These are phyloP conservation scores for Agastache rugosa DNA, from an alignment of 257 asterid genomes.

Conservation along the genomic window DNA sequence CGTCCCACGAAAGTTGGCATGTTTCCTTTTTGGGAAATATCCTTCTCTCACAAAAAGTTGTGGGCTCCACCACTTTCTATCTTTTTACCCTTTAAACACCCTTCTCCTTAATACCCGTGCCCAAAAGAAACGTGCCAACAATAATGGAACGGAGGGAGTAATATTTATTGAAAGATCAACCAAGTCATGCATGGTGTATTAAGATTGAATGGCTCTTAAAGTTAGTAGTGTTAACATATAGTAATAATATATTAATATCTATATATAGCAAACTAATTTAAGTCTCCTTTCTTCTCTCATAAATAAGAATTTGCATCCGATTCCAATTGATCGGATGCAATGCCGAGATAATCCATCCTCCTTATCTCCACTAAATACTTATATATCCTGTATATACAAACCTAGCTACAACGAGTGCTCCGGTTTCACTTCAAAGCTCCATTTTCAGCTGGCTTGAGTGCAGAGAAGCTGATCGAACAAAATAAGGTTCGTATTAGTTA, in stretches of 20 bases:
- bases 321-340: constrained; percentile 32
- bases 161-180: not conserved
- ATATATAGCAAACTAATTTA: constrained; percentile 34
- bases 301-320: constrained; percentile 39
- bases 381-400: constrained; percentile 59
- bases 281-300: constrained; percentile 31
- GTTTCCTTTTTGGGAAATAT: no score
- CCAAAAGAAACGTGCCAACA: no score
- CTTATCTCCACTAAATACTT: constrained; percentile 45
- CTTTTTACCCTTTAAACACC: no score
- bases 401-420: constrained; percentile 45
- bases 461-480: constrained; percentile 49
- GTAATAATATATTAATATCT: constrained; percentile 1
- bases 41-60: no score
- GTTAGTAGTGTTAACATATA: constrained; percentile 41
- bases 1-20: no score
- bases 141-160: no score
- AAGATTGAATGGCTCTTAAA: constrained; percentile 37
- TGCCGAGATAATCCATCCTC: constrained; percentile 34
- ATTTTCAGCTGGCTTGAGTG: constrained; percentile 71
- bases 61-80: no score
- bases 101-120: no score
- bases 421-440: constrained; percentile 62
- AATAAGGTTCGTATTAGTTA: constrained; percentile 6
- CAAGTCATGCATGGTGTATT: not conserved